Base-by-base conservation (phyloP, 805 yeast genomes). In the Cephaloascus fragrans region DNA sequence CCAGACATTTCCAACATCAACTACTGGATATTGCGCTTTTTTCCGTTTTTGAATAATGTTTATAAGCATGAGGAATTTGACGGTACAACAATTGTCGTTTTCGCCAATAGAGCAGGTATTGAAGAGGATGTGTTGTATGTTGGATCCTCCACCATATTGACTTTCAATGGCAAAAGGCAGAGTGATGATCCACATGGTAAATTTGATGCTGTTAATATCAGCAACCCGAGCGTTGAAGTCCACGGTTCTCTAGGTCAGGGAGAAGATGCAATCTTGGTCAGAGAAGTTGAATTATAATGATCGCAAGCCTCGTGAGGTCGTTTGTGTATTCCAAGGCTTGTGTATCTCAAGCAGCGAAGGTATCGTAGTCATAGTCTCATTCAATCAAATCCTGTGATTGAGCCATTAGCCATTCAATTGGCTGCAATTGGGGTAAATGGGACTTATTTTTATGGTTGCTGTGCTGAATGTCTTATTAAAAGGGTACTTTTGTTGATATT, bases 41-140 rank as follows among this genome's bases (percentile, higher is more conserved):
- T 72, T 48, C 94, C 93, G 2, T 73, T 77, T 42, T 53, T 78
- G 47, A 57, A 58, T 36, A 23, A 12, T 23, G 28, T 8, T 23
- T 23, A 23, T 23, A 23, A 23, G 28, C 28, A 8, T 6, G 12
- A 23, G 12, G 28, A 23, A 8, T 23, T 23, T 12, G 12, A 23
- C 12, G 28, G 28, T 23, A 50, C 48, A 17, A 61, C 59, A 3
- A 52, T 62, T 2, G 53, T 81, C 10, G 71, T 81, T 0, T 51
- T 77, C 4, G 76, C 87, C 47, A 87, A 88, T 53, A 64, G 97
- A 44, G 62, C 75, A 8, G 97, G 97, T 0, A 61, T 80, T n/a
- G 96, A 88, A 52, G 78, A 67, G 36, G 73, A 70, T 32, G 71
- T 77, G 2, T 56, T 77, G 44, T 86, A 81, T 45, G 87, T 80